A percentile compares a stretch with the other conserved stretches of the same genome.
Evolutionary conservation across 345 rosid species (phyloP).

Genomic region (Streptanthus diversifolius): DNA sequence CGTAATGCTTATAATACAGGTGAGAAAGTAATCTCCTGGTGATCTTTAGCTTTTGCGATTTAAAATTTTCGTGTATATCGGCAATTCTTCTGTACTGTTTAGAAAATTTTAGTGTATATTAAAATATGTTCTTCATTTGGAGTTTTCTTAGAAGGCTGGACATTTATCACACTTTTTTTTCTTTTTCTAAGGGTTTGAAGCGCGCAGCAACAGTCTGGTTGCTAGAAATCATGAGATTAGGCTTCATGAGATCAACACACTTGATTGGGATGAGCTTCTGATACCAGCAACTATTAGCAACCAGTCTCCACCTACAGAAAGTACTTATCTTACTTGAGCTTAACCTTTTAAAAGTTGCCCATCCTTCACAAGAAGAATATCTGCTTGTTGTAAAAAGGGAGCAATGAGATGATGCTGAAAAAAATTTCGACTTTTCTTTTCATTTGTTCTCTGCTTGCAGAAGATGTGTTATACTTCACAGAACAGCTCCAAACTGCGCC

Average conservation of each 20-base stretch:
- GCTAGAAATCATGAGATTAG: conserved; percentile 61
- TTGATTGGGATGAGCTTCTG: conserved; percentile 96
- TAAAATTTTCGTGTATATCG: background rate
- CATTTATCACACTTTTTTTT: conserved; percentile 15
- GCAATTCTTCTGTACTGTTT: background rate
- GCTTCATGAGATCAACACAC: conserved; percentile 89
- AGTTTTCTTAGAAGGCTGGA: background rate
- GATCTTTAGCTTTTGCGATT: conserved; percentile 4
- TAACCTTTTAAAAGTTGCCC: background rate
- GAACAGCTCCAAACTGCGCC: conserved; percentile 44
- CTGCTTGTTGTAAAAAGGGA: background rate
- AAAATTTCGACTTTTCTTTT: background rate
- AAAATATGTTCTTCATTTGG: background rate
- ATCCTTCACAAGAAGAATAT: background rate
- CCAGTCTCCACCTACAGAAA: conserved; percentile 41
- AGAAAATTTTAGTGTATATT: background rate
- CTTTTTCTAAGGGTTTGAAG: conserved; percentile 37
- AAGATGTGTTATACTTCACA: conserved; percentile 40
- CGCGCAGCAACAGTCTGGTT: conserved; percentile 42
- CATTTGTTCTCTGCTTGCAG: conserved; percentile 40
- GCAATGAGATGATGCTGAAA: conserved; percentile 10
- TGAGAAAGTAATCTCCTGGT: conserved; percentile 36
- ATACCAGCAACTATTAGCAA: conserved; percentile 48
- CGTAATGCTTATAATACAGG: conserved; percentile 40
- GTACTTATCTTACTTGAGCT: conserved; percentile 34